Conservation (phyloP, 1,284 basidiomycete genomes). For the Ceratobasidium sp. region DNA sequence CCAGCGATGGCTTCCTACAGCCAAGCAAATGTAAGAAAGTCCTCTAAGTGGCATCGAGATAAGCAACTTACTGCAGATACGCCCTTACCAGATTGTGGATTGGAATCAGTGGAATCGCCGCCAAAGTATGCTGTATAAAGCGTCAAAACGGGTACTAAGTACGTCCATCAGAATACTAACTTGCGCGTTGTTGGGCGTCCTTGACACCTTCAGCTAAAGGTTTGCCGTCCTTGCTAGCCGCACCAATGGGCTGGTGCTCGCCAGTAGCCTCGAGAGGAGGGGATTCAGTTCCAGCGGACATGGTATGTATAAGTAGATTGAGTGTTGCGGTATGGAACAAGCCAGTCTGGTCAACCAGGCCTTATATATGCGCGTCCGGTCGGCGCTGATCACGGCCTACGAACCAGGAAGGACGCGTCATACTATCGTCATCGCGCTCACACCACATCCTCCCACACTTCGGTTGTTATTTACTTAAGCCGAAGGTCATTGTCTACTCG, state of each 20-base stretch:
- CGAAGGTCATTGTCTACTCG: background rate
- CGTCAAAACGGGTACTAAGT: background rate
- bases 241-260: slow-evolving; percentile 61
- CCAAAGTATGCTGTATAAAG: slow-evolving; percentile 25
- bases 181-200: slow-evolving; percentile 56
- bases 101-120: background rate
- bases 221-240: slow-evolving; percentile 52
- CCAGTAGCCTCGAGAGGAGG: slow-evolving; percentile 63
- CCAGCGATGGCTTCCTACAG: slow-evolving; percentile 12
- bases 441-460: slow-evolving; percentile 7
- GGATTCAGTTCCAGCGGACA: slow-evolving; percentile 55
- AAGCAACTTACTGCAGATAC: slow-evolving; percentile 12
- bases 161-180: slow-evolving; percentile 48
- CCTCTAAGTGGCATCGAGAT: background rate
- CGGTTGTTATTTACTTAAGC: slow-evolving; percentile 21
- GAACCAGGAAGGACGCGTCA: slow-evolving; percentile 15
- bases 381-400: background rate
- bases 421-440: slow-evolving; percentile 20
- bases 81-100: background rate
- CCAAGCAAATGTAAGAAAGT: background rate
- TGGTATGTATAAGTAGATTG: slow-evolving; percentile 21
- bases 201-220: slow-evolving; percentile 51
- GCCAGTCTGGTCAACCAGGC: background rate
- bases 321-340: background rate
- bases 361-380: slow-evolving; percentile 21